Evolutionary conservation across 2,329 filamentous ascomycete species (phyloP).

Genomic region (Fusarium euwallaceae): DNA sequence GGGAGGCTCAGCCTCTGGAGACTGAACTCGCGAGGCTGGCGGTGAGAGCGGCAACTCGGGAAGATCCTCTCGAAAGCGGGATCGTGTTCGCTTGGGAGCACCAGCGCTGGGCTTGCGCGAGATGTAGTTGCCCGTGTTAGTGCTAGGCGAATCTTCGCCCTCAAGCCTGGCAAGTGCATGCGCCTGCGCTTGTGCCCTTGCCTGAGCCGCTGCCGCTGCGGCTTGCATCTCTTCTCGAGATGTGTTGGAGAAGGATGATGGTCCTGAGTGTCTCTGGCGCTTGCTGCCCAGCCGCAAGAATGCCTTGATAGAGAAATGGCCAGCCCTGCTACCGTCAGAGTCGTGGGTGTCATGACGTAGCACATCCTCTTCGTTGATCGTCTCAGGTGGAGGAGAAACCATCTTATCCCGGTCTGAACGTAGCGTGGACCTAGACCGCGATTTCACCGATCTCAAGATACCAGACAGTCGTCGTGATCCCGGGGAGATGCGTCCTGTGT

Average conservation of each 20-base stretch:
- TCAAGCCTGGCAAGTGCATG: slow-evolving; percentile 53
- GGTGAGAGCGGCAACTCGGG: slow-evolving; percentile 90
- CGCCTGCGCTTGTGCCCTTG: slow-evolving; percentile 49
- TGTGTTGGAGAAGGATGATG: slow-evolving; percentile 91
- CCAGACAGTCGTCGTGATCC: slow-evolving; percentile 50
- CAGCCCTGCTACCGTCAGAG: slow-evolving; percentile 63
- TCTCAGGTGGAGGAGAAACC: slow-evolving; percentile 52
- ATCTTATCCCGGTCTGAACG: slow-evolving; percentile 56
- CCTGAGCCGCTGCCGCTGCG: slow-evolving; percentile 45
- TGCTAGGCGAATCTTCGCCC: slow-evolving; percentile 47
- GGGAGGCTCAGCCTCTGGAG: slow-evolving; percentile 73
- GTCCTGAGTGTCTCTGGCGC: slow-evolving; percentile 67
- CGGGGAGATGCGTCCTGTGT: slow-evolving; percentile 40
- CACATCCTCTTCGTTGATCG: slow-evolving; percentile 63
- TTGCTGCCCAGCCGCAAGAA: slow-evolving; percentile 80
- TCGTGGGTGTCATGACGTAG: slow-evolving; percentile 68
- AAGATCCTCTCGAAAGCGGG: slow-evolving; percentile 92
- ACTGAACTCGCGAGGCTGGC: slow-evolving; percentile 83
- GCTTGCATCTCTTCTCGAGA: slow-evolving; percentile 86
- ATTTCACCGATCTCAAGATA: slow-evolving; percentile 61
- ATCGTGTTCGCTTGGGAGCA: slow-evolving; percentile 83
- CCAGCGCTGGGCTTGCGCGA: slow-evolving; percentile 54
- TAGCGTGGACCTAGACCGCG: slow-evolving; percentile 64
- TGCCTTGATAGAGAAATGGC: slow-evolving; percentile 73
- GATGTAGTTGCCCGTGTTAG: slow-evolving; percentile 44